Percentiles rank a stretch among this genome's conserved stretches.
These are phyloP conservation scores for Aspergillus ellipticus DNA, from an alignment of 495 filamentous ascomycete species.

Conservation along the genomic window DNA sequence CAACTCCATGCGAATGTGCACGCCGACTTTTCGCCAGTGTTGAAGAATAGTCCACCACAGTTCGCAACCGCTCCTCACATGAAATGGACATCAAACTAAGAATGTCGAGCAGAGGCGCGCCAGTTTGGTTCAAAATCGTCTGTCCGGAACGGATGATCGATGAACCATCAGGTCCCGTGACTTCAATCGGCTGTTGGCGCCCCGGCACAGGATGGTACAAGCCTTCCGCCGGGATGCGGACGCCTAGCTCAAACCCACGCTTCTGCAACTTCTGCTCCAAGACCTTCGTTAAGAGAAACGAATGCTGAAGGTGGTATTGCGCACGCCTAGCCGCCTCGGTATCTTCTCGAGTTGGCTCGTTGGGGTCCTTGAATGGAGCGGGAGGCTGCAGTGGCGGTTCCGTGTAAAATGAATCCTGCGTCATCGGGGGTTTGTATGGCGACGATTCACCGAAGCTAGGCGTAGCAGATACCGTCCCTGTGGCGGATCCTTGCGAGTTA, in stretches of 20 bases:
- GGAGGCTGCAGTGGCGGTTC: conserved; percentile 29
- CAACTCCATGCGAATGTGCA: conserved; percentile 65
- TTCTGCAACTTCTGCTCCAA: conserved; percentile 45
- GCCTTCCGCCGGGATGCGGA: conserved; percentile 60
- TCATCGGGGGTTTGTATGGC: conserved; percentile 27
- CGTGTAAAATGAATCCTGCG: conserved; percentile 34
- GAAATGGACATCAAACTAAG: conserved; percentile 71
- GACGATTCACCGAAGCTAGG: conserved; percentile 38
- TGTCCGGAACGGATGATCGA: conserved; percentile 54
- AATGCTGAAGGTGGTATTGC: conserved; percentile 55
- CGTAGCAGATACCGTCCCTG: conserved; percentile 33
- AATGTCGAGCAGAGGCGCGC: conserved; percentile 67
- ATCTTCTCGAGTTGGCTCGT: conserved; percentile 42
- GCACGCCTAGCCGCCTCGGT: conserved; percentile 40
- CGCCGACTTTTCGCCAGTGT: conserved; percentile 61
- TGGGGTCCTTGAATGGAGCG: conserved; percentile 35
- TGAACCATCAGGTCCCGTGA: conserved; percentile 52
- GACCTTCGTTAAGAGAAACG: conserved; percentile 53
- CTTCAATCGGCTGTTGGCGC: conserved; percentile 50
- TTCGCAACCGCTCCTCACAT: conserved; percentile 65
- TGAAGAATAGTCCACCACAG: conserved; percentile 67
- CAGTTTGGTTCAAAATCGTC: conserved; percentile 61
- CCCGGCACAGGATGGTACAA: conserved; percentile 52
- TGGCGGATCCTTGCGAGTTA: conserved; percentile 43
- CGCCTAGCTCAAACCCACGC: conserved; percentile 49